A percentile compares a stretch with the other conserved stretches of the same genome.
Evolutionary conservation across 495 filamentous ascomycete genomes (phyloP).

Genomic region (Pseudoneurospora amorphoporcata): DNA sequence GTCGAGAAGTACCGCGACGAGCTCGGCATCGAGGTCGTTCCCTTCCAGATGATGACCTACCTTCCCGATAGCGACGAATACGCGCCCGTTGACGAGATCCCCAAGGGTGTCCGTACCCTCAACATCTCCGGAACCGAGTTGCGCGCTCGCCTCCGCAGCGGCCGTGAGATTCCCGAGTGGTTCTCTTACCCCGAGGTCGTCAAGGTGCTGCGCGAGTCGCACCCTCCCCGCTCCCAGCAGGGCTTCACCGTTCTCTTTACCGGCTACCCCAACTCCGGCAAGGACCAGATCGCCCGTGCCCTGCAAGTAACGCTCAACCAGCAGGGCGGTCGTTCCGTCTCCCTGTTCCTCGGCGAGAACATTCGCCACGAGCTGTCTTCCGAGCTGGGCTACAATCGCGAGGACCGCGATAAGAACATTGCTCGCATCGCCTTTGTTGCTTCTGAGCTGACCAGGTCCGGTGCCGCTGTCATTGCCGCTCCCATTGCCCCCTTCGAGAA

Average conservation of each 20-base stretch:
- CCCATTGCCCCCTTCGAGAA: slow-evolving; percentile 93
- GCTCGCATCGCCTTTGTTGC: slow-evolving; percentile 94
- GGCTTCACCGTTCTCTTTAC: slow-evolving; percentile 98
- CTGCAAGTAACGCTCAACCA: slow-evolving; percentile 97
- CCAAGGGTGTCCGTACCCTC: slow-evolving; percentile 72
- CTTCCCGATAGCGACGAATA: slow-evolving; percentile 96
- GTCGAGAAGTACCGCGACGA: slow-evolving; percentile 95
- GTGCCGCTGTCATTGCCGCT: slow-evolving; percentile 90
- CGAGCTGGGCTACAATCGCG: slow-evolving; percentile 87
- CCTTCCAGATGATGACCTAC: slow-evolving; percentile 99
- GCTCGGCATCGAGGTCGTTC: slow-evolving; percentile 95
- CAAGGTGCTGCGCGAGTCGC: slow-evolving; percentile 85
- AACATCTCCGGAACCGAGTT: slow-evolving; percentile 98
- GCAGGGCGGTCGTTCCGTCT: slow-evolving; percentile 90
- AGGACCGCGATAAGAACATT: slow-evolving; percentile 93
- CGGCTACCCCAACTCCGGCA: slow-evolving; percentile 91
- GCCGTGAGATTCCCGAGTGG: slow-evolving; percentile 94
- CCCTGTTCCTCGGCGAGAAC: slow-evolving; percentile 87
- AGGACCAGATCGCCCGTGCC: slow-evolving; percentile 90
- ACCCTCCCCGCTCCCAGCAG: slow-evolving; percentile 78
- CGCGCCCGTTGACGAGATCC: slow-evolving; percentile 79
- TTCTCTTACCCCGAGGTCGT: slow-evolving; percentile 99
- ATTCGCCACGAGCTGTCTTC: slow-evolving; percentile 88
- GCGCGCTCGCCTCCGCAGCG: slow-evolving; percentile 76
- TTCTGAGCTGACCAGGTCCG: slow-evolving; percentile 82